These are phyloP conservation scores for Kwoniella pini DNA, from an alignment of 768 basidiomycete genomes.

Conservation along the genomic window DNA sequence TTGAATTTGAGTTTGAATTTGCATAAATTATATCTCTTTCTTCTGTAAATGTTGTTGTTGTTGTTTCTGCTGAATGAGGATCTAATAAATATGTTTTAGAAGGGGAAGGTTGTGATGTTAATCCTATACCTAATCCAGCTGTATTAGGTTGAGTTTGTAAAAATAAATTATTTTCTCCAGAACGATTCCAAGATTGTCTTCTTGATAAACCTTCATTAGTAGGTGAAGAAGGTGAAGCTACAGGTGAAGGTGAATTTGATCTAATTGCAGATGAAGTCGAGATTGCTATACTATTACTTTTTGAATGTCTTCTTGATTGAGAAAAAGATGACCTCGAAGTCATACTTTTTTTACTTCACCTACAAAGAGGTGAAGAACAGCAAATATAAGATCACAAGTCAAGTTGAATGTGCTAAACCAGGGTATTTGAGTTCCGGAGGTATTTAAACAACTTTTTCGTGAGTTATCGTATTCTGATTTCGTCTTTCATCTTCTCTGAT, in stretches of 20 bases:
- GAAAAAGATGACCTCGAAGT: not conserved
- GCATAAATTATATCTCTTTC: constrained; percentile 20
- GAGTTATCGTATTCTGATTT: too few species aligned
- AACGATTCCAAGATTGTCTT: constrained; percentile 38
- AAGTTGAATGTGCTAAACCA: too few species aligned
- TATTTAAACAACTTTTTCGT: too few species aligned
- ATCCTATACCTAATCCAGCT: not conserved
- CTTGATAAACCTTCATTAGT: constrained; percentile 33
- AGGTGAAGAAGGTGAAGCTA: constrained; percentile 38
- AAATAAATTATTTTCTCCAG: not conserved
- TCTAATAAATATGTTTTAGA: constrained; percentile 13
- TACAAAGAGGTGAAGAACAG: not conserved
- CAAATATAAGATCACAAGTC: too few species aligned
- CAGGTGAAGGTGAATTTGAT: constrained; percentile 29
- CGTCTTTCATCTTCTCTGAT: too few species aligned
- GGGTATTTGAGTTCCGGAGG: too few species aligned
- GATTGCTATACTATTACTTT: constrained; percentile 19
- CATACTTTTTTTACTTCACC: constrained; percentile 1
- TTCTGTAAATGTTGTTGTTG: not conserved
- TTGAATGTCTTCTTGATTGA: constrained; percentile 6
- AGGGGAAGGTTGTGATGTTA: not conserved
- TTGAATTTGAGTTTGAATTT: not conserved
- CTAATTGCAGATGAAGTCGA: constrained; percentile 24
- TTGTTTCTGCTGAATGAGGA: not conserved
- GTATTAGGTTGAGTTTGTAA: not conserved